These are phyloP conservation scores for Postia placenta DNA, from an alignment of 768 basidiomycete genomes.

Conservation along the genomic window DNA sequence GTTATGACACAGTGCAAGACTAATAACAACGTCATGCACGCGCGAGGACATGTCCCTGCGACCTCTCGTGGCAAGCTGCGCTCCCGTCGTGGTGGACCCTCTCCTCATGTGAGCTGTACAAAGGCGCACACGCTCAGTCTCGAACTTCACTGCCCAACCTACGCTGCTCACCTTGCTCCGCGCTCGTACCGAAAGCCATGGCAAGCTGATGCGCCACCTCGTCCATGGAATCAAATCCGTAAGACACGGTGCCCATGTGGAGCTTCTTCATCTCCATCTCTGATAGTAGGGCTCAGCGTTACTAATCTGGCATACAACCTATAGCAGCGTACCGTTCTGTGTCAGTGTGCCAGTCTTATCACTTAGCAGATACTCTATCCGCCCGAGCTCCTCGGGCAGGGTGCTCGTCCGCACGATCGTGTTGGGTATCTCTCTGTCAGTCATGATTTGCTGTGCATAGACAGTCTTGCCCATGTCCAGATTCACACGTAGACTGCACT, in stretches of 20 bases:
- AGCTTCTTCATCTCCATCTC: constrained; percentile 99
- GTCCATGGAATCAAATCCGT: constrained; percentile 97
- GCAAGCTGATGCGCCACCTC: constrained; percentile 93
- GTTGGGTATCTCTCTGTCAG: constrained; percentile 84
- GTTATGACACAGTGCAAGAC: constrained; percentile 94
- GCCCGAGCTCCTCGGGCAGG: constrained; percentile 90
- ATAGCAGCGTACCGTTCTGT: constrained; percentile 75
- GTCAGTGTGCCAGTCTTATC: constrained; percentile 99
- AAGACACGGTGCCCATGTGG: constrained; percentile 98
- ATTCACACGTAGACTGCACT: constrained; percentile 86
- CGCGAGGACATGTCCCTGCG: constrained; percentile 93
- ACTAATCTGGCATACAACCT: no score
- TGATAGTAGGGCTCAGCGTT: constrained; percentile 27
- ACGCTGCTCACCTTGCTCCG: constrained; percentile 45
- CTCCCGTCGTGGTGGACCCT: constrained; percentile 65
- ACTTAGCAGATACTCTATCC: constrained; percentile 92
- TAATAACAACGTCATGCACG: constrained; percentile 87
- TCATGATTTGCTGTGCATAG: constrained; percentile 94
- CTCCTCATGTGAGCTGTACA: constrained; percentile 36
- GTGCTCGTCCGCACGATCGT: constrained; percentile 98
- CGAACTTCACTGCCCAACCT: neutral
- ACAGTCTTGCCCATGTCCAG: constrained; percentile 99
- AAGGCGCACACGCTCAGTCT: neutral
- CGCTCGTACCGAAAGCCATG: constrained; percentile 67
- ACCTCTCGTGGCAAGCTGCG: constrained; percentile 79